Evolutionary conservation across 2,329 filamentous ascomycete genomes (phyloP), one percentile per base, ranked within the genome.

Genomic region (Corynespora cassiicola): DNA sequence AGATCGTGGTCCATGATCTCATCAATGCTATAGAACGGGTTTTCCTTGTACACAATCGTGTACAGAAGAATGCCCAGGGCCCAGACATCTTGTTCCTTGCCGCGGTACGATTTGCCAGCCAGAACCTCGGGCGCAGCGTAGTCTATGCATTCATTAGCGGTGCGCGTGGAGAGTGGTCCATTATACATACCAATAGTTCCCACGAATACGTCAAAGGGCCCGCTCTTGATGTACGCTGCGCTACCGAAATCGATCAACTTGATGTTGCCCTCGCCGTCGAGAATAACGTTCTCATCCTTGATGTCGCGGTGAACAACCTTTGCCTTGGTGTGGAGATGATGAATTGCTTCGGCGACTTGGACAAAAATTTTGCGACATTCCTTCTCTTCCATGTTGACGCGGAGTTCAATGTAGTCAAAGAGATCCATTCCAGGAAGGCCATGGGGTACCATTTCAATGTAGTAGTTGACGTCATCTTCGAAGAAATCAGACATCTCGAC

Each of bases 31-130:
- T 97, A 97, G 70, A 96, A 99, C 1, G 94, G 92, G 63, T 99
- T 99, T 73, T 99, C 94, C 73, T 97, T 99, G 79, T 99, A 99
- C 61, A 97, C 87, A 62, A 99, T 96, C 18, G 94, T 99, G 75
- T 99, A 99, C 10, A 99, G 82, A 17, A 99, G 80, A 60, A 99
- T 97, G 16, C 94, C 94, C 11, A 99, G 79, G 1, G 94, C 94
- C 94, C 94, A 99, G 19, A 99, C 90, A 63, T 99, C 94, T 75
- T 99, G 94, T 68, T 96, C 92, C 70, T 95, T 96, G 61, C 94
- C 94, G 52, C 87, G 83, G 71, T 99, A 99, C 11, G 91, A 87
- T 56, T 86, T 87, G 31, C 94, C 94, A 41, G 90, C 90, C 31
- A 99, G 80, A 37, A 99, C 94, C 74, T 99, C 94, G n/a, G 94